A percentile compares a stretch with the other conserved stretches of the same genome.
Conservation (phyloP, 345 rosid species). For the Pugionium dolabratum region DNA sequence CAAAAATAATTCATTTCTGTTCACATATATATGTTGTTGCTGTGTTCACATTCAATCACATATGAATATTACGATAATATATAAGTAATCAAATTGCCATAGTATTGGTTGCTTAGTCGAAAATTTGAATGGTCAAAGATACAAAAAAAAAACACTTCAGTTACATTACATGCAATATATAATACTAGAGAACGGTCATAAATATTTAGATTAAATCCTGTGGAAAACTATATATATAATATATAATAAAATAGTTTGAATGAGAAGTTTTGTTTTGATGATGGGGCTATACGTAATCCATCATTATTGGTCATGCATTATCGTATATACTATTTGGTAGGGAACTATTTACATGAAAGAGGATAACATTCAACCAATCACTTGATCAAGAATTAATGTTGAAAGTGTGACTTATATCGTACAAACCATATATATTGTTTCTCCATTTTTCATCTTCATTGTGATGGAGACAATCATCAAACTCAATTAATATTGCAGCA, state of each 20-base stretch:
- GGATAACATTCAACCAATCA: slow-evolving; percentile 37
- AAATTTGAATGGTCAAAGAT: too few species aligned
- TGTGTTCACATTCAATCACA: too few species aligned
- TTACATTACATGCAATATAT: too few species aligned
- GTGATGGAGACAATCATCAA: slow-evolving; percentile 33
- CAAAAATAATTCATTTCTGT: background rate
- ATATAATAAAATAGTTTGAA: slow-evolving; percentile 4
- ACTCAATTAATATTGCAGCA: slow-evolving; percentile 23
- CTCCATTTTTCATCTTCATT: slow-evolving; percentile 27
- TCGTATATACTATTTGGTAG: slow-evolving; percentile 36
- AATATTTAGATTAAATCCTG: background rate
- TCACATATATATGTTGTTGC: too few species aligned
- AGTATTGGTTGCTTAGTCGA: too few species aligned
- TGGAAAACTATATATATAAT: background rate
- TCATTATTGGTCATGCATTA: slow-evolving; percentile 32
- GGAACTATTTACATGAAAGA: slow-evolving; percentile 30
- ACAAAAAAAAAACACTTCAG: too few species aligned
- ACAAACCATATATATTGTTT: slow-evolving; percentile 29
- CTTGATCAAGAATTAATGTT: slow-evolving; percentile 35
- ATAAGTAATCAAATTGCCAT: too few species aligned
- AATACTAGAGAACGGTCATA: background rate
- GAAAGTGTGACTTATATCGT: slow-evolving; percentile 34
- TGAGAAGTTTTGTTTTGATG: slow-evolving; percentile 23
- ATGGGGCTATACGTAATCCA: slow-evolving; percentile 23
- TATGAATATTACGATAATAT: too few species aligned